phyloP scores from a whole-genome alignment of 2,329 filamentous ascomycete genomes.

The Penicillium rolfsii region DNA sequence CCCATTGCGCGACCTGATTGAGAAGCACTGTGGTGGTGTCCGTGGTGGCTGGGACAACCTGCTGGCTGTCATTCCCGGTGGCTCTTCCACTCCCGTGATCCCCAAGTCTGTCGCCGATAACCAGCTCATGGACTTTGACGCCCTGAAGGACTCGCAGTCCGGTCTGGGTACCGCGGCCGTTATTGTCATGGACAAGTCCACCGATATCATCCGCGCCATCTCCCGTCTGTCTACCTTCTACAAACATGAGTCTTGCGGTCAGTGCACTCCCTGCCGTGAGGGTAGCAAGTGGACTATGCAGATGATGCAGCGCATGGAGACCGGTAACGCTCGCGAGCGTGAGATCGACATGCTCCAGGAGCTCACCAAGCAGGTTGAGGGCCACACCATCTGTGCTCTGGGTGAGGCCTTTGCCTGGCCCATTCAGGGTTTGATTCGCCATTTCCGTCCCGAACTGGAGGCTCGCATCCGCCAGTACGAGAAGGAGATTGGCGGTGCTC shows the following conservation, averaged over 20 bases:
- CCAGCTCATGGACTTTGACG: constrained; percentile 98
- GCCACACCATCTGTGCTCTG: constrained; percentile 96
- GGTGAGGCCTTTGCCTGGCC: constrained; percentile 99
- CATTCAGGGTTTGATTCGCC: constrained; percentile 94
- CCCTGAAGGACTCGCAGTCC: constrained; percentile 94
- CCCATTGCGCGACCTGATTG: constrained; percentile 90
- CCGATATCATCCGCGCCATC: constrained; percentile 93
- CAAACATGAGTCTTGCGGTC: constrained; percentile 95
- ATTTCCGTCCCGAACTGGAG: constrained; percentile 96
- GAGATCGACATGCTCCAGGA: constrained; percentile 99
- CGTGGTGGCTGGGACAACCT: constrained; percentile 98
- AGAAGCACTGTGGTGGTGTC: constrained; percentile 97
- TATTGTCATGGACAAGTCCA: constrained; percentile 98
- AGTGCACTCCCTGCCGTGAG: constrained; percentile 99
- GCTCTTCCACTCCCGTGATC: constrained; percentile 93
- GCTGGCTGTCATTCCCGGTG: constrained; percentile 90
- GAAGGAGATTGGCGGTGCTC: constrained; percentile 69
- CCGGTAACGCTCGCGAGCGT: constrained; percentile 80
- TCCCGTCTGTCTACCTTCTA: constrained; percentile 94
- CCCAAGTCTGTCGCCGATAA: constrained; percentile 89
- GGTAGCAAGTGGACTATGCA: constrained; percentile 99
- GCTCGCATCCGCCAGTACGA: constrained; percentile 83
- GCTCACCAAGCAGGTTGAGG: constrained; percentile 98
- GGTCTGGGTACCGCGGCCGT: constrained; percentile 96
- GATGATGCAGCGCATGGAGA: constrained; percentile 97